phyloP scores from a whole-genome alignment of 352 stramenopile species.

The Globisporangium spinosum region DNA sequence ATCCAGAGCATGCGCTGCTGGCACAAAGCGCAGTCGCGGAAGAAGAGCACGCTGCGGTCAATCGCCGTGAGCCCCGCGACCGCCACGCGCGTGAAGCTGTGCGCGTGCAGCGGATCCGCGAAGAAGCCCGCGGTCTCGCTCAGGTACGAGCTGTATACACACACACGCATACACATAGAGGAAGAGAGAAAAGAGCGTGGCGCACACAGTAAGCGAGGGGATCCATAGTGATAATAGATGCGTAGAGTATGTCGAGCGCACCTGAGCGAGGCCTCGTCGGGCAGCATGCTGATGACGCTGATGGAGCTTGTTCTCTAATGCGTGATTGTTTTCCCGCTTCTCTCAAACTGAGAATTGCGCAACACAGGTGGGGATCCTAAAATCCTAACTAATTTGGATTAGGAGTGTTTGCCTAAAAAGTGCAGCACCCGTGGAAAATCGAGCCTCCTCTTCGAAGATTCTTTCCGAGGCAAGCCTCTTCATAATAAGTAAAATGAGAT shows the following conservation, averaged over 20 bases:
- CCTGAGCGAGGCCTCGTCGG: slow-evolving; percentile 18
- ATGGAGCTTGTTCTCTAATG: slow-evolving; percentile 1
- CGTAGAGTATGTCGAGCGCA: slow-evolving; percentile 9
- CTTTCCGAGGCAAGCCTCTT: no score
- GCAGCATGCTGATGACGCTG: neutral
- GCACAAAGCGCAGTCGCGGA: slow-evolving; percentile 57
- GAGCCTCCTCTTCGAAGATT: no score
- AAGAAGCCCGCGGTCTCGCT: slow-evolving; percentile 33
- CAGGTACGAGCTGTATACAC: slow-evolving; percentile 34
- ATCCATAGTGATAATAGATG: neutral
- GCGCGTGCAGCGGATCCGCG: slow-evolving; percentile 48
- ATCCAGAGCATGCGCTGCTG: slow-evolving; percentile 43
- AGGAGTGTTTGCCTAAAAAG: neutral
- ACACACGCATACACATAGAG: neutral
- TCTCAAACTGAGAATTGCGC: neutral
- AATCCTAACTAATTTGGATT: neutral
- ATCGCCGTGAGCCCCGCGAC: slow-evolving; percentile 34
- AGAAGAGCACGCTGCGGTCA: slow-evolving; percentile 58
- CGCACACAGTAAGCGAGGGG: neutral
- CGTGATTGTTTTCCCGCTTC: neutral
- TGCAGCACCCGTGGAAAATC: no score
- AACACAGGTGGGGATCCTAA: neutral
- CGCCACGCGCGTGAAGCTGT: slow-evolving; percentile 47
- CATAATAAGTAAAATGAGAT: no score
- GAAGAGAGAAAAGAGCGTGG: neutral